Evolutionary conservation across 768 basidiomycete genomes (phyloP).

Genomic region (Dioszegia hungarica): DNA sequence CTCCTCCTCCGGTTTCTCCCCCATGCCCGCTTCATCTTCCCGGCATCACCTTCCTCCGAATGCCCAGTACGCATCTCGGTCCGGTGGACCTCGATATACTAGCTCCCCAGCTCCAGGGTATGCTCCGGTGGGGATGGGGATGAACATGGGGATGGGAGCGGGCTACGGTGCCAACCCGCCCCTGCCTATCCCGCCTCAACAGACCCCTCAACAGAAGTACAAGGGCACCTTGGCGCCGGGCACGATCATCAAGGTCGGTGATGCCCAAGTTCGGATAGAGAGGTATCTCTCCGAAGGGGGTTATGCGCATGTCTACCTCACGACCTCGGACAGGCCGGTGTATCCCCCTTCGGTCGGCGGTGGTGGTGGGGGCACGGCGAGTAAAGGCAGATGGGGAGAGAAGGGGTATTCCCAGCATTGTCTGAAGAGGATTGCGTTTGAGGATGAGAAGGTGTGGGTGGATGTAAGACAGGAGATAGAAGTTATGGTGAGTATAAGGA

Average conservation of each 20-base stretch:
- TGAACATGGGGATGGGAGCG: too few species aligned
- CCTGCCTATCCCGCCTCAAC: conserved; percentile 10
- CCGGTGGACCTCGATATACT: neutral
- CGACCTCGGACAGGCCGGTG: conserved; percentile 76
- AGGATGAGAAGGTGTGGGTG: conserved; percentile 78
- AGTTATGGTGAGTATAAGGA: conserved; percentile 73
- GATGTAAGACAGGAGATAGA: conserved; percentile 98
- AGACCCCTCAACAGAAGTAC: conserved; percentile 24
- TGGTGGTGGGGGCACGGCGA: conserved; percentile 7
- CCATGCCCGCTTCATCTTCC: conserved; percentile 6
- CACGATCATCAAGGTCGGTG: conserved; percentile 75
- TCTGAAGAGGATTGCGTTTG: conserved; percentile 90
- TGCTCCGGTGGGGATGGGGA: too few species aligned
- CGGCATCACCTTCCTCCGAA: neutral
- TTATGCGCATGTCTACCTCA: conserved; percentile 96
- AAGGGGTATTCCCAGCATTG: conserved; percentile 92
- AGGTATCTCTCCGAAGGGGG: conserved; percentile 96
- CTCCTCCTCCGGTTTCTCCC: conserved; percentile 3
- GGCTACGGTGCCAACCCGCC: neutral
- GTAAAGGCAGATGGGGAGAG: conserved; percentile 40
- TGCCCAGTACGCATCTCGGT: conserved; percentile 6
- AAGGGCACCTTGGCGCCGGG: conserved; percentile 57
- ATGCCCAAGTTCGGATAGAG: conserved; percentile 84
- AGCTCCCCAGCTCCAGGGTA: too few species aligned
- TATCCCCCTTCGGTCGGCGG: conserved; percentile 42